Evolutionary conservation across 129 eudicot species (phyloP).

Genomic region (Arctium minus): DNA sequence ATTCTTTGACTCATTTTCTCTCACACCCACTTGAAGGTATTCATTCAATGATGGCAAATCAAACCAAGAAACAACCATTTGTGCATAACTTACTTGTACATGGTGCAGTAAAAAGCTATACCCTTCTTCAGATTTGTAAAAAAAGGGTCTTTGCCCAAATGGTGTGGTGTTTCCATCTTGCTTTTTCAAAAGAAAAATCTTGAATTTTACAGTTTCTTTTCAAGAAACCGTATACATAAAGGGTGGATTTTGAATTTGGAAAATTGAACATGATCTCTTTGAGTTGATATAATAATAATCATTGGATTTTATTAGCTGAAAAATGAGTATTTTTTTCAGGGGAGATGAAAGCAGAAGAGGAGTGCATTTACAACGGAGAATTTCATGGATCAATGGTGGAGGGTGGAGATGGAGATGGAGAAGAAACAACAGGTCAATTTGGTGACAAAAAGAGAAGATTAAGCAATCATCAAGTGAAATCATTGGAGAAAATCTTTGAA

Average conservation of each 20-base stretch:
- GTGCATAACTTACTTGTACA: slow-evolving; percentile 16
- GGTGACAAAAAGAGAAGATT: slow-evolving; percentile 58
- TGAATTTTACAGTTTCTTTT: background rate
- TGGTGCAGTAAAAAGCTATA: background rate
- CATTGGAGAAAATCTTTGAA: slow-evolving; percentile 64
- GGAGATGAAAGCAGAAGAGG: slow-evolving; percentile 31
- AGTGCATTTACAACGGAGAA: slow-evolving; percentile 34
- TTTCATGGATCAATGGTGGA: slow-evolving; percentile 53
- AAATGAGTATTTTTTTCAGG: slow-evolving; percentile 5
- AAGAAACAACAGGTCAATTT: slow-evolving; percentile 39
- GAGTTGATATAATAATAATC: background rate
- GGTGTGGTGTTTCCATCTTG: background rate
- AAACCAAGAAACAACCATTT: background rate
- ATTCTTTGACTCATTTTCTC: slow-evolving; percentile 32
- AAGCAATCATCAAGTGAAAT: slow-evolving; percentile 61
- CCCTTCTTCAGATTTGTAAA: background rate
- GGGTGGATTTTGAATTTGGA: background rate
- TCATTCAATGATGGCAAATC: slow-evolving; percentile 5
- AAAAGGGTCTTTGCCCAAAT: background rate
- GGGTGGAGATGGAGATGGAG: slow-evolving; percentile 48
- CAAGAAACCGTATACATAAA: slow-evolving; percentile 2
- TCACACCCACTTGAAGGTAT: slow-evolving; percentile 41
- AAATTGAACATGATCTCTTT: too few relatives aligned
- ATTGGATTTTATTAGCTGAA: background rate
- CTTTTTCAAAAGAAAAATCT: background rate